Percentiles rank a stretch among this genome's conserved stretches.
Evolutionary conservation across 2,329 filamentous ascomycete species (phyloP).

Genomic region (Fonsecaea erecta): DNA sequence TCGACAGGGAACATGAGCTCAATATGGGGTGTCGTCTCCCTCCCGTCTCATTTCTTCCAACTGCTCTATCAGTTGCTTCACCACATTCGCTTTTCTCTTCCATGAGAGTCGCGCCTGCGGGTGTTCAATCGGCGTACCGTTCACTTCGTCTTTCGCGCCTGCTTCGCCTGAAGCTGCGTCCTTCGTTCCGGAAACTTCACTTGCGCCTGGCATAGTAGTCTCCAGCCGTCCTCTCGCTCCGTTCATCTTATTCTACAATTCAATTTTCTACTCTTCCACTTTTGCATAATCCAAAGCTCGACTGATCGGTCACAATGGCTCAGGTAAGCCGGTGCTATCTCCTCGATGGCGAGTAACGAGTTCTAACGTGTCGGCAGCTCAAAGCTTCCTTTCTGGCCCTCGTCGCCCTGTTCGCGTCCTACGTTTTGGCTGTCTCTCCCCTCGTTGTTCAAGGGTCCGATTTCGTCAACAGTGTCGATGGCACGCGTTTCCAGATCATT

Average conservation of each 20-base stretch:
- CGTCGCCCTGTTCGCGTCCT: constrained; percentile 49
- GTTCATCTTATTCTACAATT: constrained; percentile 3
- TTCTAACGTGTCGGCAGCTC: constrained; percentile 30
- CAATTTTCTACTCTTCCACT: constrained; percentile 21
- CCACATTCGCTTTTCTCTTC: constrained; percentile 20
- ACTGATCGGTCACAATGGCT: constrained; percentile 26
- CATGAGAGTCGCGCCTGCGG: constrained; percentile 27
- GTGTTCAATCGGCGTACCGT: constrained; percentile 11
- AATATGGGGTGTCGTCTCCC: constrained; percentile 1
- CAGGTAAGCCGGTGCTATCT: constrained; percentile 20
- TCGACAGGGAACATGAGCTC: constrained; percentile 3
- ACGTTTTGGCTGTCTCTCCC: constrained; percentile 59
- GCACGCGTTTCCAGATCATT: constrained; percentile 65
- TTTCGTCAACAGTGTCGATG: constrained; percentile 64
- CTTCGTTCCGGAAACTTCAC: constrained; percentile 17
- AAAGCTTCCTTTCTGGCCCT: constrained; percentile 39
- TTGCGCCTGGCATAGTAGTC: not conserved
- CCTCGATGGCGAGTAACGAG: not conserved
- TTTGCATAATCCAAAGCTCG: constrained; percentile 2
- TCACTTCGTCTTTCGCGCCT: constrained; percentile 20
- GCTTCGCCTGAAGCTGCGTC: constrained; percentile 8
- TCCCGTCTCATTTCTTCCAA: constrained; percentile 4
- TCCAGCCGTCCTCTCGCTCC: constrained; percentile 21
- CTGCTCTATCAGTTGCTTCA: constrained; percentile 9
- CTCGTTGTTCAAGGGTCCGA: constrained; percentile 63